Evolutionary conservation across 345 rosid species (phyloP).

Genomic region (Aquilaria sinensis): DNA sequence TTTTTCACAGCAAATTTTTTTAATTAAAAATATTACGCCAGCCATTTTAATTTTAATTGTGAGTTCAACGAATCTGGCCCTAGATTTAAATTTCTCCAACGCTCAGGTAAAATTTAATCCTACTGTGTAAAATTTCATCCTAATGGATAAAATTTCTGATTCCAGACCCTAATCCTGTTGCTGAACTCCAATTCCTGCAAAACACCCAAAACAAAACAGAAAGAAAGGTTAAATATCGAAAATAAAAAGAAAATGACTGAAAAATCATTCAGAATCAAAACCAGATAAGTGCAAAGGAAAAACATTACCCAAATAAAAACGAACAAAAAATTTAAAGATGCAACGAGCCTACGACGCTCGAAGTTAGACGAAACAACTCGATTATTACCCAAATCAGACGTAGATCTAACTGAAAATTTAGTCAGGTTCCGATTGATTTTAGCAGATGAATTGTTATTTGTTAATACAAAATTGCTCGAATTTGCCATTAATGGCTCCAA

Average conservation of each 20-base stretch:
- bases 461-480: neutral
- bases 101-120: no score
- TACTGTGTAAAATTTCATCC: no score
- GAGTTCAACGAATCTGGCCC: no score
- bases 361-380: neutral
- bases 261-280: neutral
- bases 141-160: no score
- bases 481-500: conserved; percentile 12
- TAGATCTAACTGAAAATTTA: neutral
- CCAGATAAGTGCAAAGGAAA: neutral
- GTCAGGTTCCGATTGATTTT: neutral
- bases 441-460: neutral
- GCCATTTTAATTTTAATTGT: no score
- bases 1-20: no score
- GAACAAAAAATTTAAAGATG: neutral
- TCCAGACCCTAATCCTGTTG: no score
- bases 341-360: neutral
- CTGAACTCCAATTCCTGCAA: neutral
- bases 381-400: neutral
- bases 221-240: neutral
- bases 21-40: no score
- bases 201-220: neutral
- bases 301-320: neutral
- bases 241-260: neutral
- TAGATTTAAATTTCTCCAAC: no score